Conservation (phyloP, 139 green algal genomes). For the Coelastrella sp. region DNA sequence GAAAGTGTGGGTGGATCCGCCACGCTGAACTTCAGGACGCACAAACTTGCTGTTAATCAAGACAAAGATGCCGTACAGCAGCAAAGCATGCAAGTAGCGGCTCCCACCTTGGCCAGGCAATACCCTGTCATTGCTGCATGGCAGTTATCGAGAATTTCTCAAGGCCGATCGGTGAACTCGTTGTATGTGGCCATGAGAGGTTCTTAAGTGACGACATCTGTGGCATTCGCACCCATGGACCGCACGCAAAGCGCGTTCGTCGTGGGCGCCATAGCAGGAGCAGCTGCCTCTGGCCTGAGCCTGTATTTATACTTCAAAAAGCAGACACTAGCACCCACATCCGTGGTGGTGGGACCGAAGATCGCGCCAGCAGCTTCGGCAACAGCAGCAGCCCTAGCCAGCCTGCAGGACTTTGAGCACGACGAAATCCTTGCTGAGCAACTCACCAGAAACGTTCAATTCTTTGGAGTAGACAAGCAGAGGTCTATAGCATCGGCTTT, state of each 20-base stretch:
- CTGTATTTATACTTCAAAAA: background rate
- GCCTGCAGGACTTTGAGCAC: conserved; percentile 53
- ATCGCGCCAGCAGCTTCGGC: background rate
- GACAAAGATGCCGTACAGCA: background rate
- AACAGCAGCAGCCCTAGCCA: conserved; percentile 14
- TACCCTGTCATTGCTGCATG: background rate
- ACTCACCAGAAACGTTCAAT: conserved; percentile 95
- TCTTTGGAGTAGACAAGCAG: conserved; percentile 89
- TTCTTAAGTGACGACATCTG: background rate
- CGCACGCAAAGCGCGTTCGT: background rate
- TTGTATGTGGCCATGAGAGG: background rate
- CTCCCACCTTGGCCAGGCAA: background rate
- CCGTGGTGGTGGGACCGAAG: too few species aligned
- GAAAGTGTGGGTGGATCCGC: background rate
- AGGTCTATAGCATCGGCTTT: conserved; percentile 74
- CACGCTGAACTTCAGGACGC: background rate
- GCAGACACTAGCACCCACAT: too few species aligned
- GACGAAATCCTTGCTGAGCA: conserved; percentile 92
- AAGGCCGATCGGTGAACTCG: background rate
- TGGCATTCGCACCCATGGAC: background rate
- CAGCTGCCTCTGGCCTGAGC: conserved; percentile 2
- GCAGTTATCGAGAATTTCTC: background rate
- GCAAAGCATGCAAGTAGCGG: background rate
- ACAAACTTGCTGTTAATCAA: background rate
- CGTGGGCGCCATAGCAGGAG: conserved; percentile 15